Evolutionary conservation across 1,284 basidiomycete genomes (phyloP).

Genomic region (Cryptococcus hybrid): DNA sequence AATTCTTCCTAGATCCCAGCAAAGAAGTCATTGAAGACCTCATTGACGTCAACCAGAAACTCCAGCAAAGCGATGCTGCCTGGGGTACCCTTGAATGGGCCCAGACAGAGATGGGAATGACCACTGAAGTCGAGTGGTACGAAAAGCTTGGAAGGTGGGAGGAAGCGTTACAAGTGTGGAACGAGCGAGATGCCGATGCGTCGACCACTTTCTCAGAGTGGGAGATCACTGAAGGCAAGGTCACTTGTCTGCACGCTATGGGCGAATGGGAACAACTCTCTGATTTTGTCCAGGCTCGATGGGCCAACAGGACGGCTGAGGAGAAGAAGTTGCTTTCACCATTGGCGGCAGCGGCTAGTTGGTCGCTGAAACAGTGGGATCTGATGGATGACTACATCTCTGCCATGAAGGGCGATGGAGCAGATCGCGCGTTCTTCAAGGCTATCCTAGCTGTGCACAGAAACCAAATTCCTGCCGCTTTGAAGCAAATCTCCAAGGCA

Average conservation of each 20-base stretch:
- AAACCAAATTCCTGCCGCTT: conserved; percentile 89
- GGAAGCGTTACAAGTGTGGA: conserved; percentile 83
- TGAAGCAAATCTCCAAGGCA: conserved; percentile 90
- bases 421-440: conserved; percentile 93
- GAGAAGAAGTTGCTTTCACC: conserved; percentile 91
- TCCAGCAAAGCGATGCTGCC: conserved; percentile 95
- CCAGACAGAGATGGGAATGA: conserved; percentile 57
- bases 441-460: conserved; percentile 95
- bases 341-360: conserved; percentile 94
- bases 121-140: conserved; percentile 70
- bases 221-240: conserved; percentile 72
- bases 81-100: conserved; percentile 91
- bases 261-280: conserved; percentile 97
- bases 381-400: conserved; percentile 97
- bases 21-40: conserved; percentile 82
- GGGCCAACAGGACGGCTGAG: conserved; percentile 79
- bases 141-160: conserved; percentile 97
- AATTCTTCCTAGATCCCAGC: conserved; percentile 83
- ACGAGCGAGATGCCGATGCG: conserved; percentile 39
- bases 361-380: conserved; percentile 97
- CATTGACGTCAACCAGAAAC: conserved; percentile 94
- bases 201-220: conserved; percentile 61
- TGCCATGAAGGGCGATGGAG: conserved; percentile 90
- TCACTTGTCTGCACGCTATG: conserved; percentile 95
- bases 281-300: conserved; percentile 81